A percentile compares a stretch with the other conserved stretches of the same genome.
These are phyloP conservation scores for Penicillium sp. DNA, from an alignment of 2,329 filamentous ascomycete genomes.

Conservation along the genomic window DNA sequence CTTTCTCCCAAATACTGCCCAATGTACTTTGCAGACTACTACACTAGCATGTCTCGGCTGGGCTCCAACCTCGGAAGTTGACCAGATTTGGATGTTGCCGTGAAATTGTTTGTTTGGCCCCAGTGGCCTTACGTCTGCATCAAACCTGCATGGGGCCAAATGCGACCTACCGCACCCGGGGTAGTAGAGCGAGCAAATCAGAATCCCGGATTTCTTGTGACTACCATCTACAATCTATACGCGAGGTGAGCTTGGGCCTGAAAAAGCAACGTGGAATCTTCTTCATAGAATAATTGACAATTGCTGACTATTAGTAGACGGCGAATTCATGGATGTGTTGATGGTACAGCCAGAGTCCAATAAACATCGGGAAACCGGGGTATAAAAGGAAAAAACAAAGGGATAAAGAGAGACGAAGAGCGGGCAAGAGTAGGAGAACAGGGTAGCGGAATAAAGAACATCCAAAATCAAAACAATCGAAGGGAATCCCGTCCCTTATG, in stretches of 20 bases:
- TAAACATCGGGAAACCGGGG: conserved; percentile 30
- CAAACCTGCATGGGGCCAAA: not conserved
- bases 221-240: not conserved
- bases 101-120: conserved; percentile 5
- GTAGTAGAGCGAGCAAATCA: not conserved
- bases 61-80: conserved; percentile 1
- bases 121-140: conserved; percentile 3
- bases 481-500: conserved; percentile 19
- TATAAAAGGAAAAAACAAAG: conserved; percentile 19
- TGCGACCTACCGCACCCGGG: not conserved
- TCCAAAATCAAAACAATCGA: conserved; percentile 6
- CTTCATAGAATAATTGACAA: conserved; percentile 13
- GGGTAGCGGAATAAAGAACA: not conserved
- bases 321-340: conserved; percentile 20
- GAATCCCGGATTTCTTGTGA: not conserved
- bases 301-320: conserved; percentile 18
- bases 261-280: not conserved
- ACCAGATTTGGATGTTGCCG: not conserved
- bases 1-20: not conserved
- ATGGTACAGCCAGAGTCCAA: conserved; percentile 31
- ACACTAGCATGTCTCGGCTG: conserved; percentile 6
- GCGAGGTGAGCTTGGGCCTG: not conserved
- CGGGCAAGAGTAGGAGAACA: not conserved
- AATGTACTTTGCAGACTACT: not conserved
- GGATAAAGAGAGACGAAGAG: conserved; percentile 2